Evolutionary conservation across 257 asterid genomes (phyloP).

Genomic region (Solanum appendiculatum): DNA sequence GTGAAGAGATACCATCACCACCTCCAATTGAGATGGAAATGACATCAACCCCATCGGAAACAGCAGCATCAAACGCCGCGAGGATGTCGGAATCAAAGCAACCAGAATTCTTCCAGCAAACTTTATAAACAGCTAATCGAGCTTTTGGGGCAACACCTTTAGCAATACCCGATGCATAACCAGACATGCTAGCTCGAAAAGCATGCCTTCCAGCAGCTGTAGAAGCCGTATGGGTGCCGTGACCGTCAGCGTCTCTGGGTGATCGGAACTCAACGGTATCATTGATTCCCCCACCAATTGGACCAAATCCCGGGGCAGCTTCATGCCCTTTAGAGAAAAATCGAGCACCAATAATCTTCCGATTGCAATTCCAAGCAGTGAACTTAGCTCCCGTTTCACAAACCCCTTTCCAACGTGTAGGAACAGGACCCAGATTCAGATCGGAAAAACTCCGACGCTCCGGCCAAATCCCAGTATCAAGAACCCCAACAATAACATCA

Average conservation of each 20-base stretch:
- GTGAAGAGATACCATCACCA: conserved; percentile 86
- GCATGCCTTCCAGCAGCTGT: conserved; percentile 95
- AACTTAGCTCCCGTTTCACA: conserved; percentile 60
- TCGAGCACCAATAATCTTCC: conserved; percentile 82
- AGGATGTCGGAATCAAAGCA: conserved; percentile 93
- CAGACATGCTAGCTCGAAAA: conserved; percentile 76
- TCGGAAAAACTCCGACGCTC: conserved; percentile 90
- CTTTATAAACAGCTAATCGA: conserved; percentile 81
- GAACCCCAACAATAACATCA: conserved; percentile 68
- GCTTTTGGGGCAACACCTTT: conserved; percentile 98
- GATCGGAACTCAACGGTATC: conserved; percentile 74
- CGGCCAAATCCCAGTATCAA: conserved; percentile 98
- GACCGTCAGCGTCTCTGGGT: conserved; percentile 95
- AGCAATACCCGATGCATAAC: conserved; percentile 89
- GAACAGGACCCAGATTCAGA: conserved; percentile 79
- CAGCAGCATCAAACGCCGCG: conserved; percentile 94
- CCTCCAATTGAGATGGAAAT: conserved; percentile 94
- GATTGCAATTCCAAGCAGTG: conserved; percentile 40
- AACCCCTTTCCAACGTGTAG: conserved; percentile 66
- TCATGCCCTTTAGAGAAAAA: conserved; percentile 79
- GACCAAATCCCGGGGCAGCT: conserved; percentile 63
- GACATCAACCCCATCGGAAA: conserved; percentile 86
- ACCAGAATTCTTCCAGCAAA: conserved; percentile 89
- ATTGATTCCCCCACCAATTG: conserved; percentile 62
- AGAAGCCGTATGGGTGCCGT: conserved; percentile 96